Percentiles rank a stretch among this genome's conserved stretches.
Conservation (phyloP, 306 rosid genomes). For the Lathyrus tuberosus region DNA sequence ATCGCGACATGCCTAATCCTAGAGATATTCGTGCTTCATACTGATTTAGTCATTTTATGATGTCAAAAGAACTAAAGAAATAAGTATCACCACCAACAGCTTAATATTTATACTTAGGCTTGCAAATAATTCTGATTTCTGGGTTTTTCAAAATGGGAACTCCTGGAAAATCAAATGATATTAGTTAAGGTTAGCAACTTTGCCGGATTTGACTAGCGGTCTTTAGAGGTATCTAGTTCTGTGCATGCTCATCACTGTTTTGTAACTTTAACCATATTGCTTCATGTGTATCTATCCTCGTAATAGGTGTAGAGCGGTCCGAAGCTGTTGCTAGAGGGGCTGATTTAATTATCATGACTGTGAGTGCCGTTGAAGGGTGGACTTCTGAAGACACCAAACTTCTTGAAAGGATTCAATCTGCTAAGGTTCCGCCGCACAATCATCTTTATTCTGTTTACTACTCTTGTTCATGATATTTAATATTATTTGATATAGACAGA, state of each 20-base stretch:
- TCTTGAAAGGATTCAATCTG: slow-evolving; percentile 69
- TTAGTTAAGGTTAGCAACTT: background rate
- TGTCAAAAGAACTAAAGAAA: slow-evolving; percentile 19
- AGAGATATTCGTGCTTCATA: too few relatives aligned
- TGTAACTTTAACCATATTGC: slow-evolving; percentile 14
- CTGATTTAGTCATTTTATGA: background rate
- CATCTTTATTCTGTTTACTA: slow-evolving; percentile 17
- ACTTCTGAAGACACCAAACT: slow-evolving; percentile 80
- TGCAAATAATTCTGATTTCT: background rate
- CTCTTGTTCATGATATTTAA: slow-evolving; percentile 36
- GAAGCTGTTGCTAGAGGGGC: slow-evolving; percentile 95
- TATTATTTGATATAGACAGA: slow-evolving; percentile 14
- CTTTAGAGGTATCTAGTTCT: slow-evolving; percentile 22
- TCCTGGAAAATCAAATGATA: slow-evolving; percentile 11
- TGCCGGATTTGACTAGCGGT: slow-evolving; percentile 16
- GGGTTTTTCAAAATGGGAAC: slow-evolving; percentile 7
- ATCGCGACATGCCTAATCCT: too few relatives aligned
- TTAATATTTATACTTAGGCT: background rate
- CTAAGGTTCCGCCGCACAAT: slow-evolving; percentile 57
- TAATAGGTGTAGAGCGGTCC: slow-evolving; percentile 91
- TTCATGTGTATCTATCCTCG: slow-evolving; percentile 30
- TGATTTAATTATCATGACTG: slow-evolving; percentile 80
- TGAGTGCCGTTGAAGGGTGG: slow-evolving; percentile 93
- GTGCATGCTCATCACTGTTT: slow-evolving; percentile 18
- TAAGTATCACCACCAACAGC: background rate